Base-by-base conservation (phyloP, 371 early-diverging fungal species). In the Mortierella sp. region DNA sequence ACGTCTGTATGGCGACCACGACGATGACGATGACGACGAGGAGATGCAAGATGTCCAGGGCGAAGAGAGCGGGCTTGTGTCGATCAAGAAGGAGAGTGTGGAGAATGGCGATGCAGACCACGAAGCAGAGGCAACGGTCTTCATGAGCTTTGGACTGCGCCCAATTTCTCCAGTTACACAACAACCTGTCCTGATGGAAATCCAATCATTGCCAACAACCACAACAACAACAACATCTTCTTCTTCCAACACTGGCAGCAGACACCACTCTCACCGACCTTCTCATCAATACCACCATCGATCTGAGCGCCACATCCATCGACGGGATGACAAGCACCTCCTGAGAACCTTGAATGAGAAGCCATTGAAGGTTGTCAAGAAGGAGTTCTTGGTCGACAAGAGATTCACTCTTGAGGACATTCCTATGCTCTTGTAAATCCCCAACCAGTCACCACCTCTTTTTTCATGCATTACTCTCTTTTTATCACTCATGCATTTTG, bases 371-470 rank as follows among this genome's bases (percentile, higher is more conserved):
- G 40, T 56, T 13, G 22, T 61, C 48, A 60, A 53, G 53, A 73
- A 63, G 50, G 67, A 73, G 34, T 44, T 62, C 19, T 48, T 73
- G 54, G 54, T 67, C 5, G 67, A 73, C 52, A 66, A 67, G 43
- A 57, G 73, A 14, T 73, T 73, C n/a, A 29, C 53, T 3, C 67
- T 73, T 4, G 73, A 73, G 34, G 73, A 73, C 7, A 73, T 73
- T 14, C 73, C 73, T 19, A 55, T 67, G 59, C 72, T 44, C 19
- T 27, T 67, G 43, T 67, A 67, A 44, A 58, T 6, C 27, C 28
- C n/a, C 28, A 27, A n/a, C n/a, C n/a, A n/a, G n/a, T n/a, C n/a
- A n/a, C n/a, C n/a, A n/a, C n/a, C n/a, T n/a, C 19, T 55, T 1
- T 9, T 14, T n/a, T 12, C 3, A 13, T 21, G 22, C 25, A 25